Base-by-base conservation (phyloP, 2,329 filamentous ascomycete genomes). In the Fusarium sp. region DNA sequence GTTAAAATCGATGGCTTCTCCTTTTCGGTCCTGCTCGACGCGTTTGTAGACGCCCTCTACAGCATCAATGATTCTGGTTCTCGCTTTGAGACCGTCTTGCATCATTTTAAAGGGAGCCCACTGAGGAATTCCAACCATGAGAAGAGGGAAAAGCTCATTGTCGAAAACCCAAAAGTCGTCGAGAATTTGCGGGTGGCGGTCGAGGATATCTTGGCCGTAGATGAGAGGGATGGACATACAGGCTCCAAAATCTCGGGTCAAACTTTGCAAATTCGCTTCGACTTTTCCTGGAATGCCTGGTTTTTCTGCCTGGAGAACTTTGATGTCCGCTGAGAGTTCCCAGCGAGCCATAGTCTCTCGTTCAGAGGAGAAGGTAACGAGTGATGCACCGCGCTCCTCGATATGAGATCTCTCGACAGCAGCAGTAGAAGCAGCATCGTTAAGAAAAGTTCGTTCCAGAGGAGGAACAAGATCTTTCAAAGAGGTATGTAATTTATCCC, bases 151-250 rank as follows among this genome's bases (percentile, higher is more conserved):
- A 4, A 69, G 13, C 2, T 75, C 58, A 27, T 71, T 72, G n/a
- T 75, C 73, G 16, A 75, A 75, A 8, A 56, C 60, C 65, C 71
- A 75, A 18, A 75, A 65, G 20, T 75, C 73, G 11, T 70, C 61
- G 0, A 75, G 58, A 0, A 75, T 29, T 2, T 18, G 10, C 4
- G 63, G 67, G 16, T 67, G 57, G 5, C 59, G 54, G 11, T 72
- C 59, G 1, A 75, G 55, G 2, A 75, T 32, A 20, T 74, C 70
- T 16, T 74, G 56, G 5, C 73, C 73, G 25, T 73, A 74, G 10
- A 75, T 57, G 1, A 69, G 44, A 4, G 73, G 70, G 8, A 74
- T 72, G 5, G 71, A 53, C 22, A 75, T 70, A 27, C 71, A 74
- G 4, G 67, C 70, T 20, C 71, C 73, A 30, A 75, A 72, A 15